Conservation (phyloP, 495 filamentous ascomycete species). For the Wilcoxina mikolae region DNA sequence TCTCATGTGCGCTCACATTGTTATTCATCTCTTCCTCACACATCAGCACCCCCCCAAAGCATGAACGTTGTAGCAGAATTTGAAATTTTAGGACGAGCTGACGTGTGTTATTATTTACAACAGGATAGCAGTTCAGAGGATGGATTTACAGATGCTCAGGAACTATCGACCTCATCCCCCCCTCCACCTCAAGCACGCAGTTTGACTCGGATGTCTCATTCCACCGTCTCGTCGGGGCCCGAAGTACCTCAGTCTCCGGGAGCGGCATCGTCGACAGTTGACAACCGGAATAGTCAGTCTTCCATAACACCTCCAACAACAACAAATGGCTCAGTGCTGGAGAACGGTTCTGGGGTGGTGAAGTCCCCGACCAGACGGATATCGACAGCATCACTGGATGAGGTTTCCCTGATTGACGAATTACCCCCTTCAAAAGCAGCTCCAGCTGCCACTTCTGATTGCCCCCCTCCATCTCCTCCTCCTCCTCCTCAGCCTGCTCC, state of each 20-base stretch:
- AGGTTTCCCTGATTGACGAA: constrained; percentile 29
- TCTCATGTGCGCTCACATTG: not conserved
- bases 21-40: not conserved
- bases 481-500: constrained; percentile 17
- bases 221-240: constrained; percentile 20
- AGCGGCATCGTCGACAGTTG: constrained; percentile 10
- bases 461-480: constrained; percentile 10
- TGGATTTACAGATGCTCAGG: constrained; percentile 25
- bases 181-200: constrained; percentile 9
- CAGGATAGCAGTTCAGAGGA: constrained; percentile 21
- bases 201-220: constrained; percentile 14
- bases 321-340: constrained; percentile 19
- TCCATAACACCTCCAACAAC: constrained; percentile 25
- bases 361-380: constrained; percentile 26
- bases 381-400: constrained; percentile 27
- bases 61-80: not conserved
- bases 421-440: constrained; percentile 21
- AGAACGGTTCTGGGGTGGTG: constrained; percentile 12
- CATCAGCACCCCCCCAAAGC: not conserved
- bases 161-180: constrained; percentile 16
- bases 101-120: constrained; percentile 19
- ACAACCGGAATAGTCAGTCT: constrained; percentile 22
- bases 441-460: not conserved
- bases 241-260: constrained; percentile 17
- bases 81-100: constrained; percentile 6